phyloP scores from a whole-genome alignment of 768 basidiomycete genomes.

The Pleurotus sapidus region DNA sequence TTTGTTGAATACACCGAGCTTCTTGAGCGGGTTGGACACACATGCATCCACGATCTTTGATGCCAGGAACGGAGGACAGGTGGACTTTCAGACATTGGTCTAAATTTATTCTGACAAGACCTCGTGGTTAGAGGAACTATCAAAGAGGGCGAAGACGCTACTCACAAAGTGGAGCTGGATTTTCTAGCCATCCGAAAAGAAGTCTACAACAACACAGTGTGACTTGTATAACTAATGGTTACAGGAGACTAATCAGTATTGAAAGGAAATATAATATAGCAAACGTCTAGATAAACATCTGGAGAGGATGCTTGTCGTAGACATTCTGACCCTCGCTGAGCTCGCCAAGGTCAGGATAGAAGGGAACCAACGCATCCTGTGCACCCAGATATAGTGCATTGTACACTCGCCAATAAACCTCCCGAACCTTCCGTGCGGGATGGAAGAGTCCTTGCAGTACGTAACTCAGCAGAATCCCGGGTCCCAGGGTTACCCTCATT shows the following conservation, averaged over 20 bases:
- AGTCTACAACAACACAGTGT: too few relatives aligned
- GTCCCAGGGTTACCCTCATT: constrained; percentile 94
- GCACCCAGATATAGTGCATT: constrained; percentile 93
- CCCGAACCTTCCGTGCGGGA: constrained; percentile 93
- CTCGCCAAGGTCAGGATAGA: constrained; percentile 90
- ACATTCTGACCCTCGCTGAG: constrained; percentile 89
- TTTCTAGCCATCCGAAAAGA: too few relatives aligned
- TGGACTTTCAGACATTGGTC: too few relatives aligned
- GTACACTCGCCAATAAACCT: constrained; percentile 97
- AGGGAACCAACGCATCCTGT: constrained; percentile 88
- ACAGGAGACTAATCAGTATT: not conserved
- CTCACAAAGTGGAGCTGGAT: too few relatives aligned
- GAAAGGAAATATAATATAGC: not conserved
- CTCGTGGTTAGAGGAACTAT: too few relatives aligned
- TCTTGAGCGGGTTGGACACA: too few relatives aligned
- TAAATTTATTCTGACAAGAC: too few relatives aligned
- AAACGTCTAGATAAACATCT: constrained; percentile 65
- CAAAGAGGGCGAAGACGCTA: too few relatives aligned
- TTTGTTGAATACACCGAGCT: too few relatives aligned
- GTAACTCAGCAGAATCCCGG: constrained; percentile 89
- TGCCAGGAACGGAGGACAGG: too few relatives aligned
- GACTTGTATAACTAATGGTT: too few relatives aligned
- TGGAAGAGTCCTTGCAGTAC: constrained; percentile 96
- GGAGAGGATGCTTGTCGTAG: constrained; percentile 82
- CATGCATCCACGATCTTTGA: too few relatives aligned